Evolutionary conservation across 768 basidiomycete species (phyloP).

Genomic region (Tricholoma matsutake): DNA sequence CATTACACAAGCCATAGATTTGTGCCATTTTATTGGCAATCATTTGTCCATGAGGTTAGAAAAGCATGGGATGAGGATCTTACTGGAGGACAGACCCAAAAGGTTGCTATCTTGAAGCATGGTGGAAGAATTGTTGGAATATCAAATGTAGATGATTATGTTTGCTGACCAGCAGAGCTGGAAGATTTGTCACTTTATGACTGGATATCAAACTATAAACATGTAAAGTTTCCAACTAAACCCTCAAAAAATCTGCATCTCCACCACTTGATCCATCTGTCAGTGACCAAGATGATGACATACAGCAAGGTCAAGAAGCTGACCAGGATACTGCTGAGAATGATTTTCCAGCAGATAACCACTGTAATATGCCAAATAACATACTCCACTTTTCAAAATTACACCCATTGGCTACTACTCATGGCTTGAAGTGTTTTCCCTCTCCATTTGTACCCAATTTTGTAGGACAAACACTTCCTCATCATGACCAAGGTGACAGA

Average conservation of each 20-base stretch:
- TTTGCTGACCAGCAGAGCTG: constrained; percentile 20
- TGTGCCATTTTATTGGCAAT: constrained; percentile 30
- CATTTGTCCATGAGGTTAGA: constrained; percentile 24
- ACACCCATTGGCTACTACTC: constrained; percentile 24
- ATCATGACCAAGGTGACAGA: constrained; percentile 25
- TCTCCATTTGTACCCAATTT: constrained; percentile 23
- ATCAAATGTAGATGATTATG: constrained; percentile 32
- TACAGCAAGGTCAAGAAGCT: neutral
- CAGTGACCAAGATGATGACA: neutral
- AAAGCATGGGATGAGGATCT: constrained; percentile 11
- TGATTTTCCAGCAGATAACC: too few relatives aligned
- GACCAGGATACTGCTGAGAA: too few relatives aligned
- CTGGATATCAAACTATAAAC: constrained; percentile 22
- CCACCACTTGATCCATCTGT: too few relatives aligned
- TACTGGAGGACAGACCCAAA: constrained; percentile 11
- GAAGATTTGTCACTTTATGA: constrained; percentile 23
- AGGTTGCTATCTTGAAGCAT: constrained; percentile 17
- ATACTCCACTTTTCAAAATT: constrained; percentile 8
- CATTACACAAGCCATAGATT: constrained; percentile 37
- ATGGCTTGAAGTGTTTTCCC: constrained; percentile 5
- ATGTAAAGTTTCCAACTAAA: too few relatives aligned
- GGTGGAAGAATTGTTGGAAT: constrained; percentile 18
- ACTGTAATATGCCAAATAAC: neutral
- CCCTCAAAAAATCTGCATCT: too few relatives aligned
- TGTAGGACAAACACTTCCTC: constrained; percentile 21